A percentile compares a stretch with the other conserved stretches of the same genome.
These are phyloP conservation scores for Fusarium euwallaceae DNA, from an alignment of 2,329 filamentous ascomycete species.

Conservation along the genomic window DNA sequence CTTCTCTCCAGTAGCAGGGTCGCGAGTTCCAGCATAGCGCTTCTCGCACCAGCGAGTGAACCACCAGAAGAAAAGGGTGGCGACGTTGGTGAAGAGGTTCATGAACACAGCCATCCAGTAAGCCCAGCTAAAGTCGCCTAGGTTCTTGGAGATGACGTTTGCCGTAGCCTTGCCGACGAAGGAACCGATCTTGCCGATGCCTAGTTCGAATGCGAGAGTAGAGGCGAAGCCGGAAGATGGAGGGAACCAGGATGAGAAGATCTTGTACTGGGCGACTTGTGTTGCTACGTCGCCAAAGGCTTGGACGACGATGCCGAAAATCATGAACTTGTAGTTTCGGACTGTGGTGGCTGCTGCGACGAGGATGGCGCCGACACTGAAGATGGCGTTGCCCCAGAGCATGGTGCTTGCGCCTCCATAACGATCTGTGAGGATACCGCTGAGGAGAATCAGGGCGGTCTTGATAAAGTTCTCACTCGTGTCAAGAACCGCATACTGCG, in stretches of 20 bases:
- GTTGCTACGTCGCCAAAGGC: constrained; percentile 74
- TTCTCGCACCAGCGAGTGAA: constrained; percentile 66
- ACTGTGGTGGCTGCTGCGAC: constrained; percentile 69
- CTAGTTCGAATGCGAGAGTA: constrained; percentile 71
- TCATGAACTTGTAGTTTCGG: constrained; percentile 71
- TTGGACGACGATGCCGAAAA: constrained; percentile 67
- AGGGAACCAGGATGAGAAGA: constrained; percentile 75
- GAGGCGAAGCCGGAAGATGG: constrained; percentile 73
- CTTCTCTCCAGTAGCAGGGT: constrained; percentile 69
- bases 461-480: constrained; percentile 74
- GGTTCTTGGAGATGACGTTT: constrained; percentile 69
- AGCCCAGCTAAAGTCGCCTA: constrained; percentile 72
- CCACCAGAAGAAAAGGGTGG: constrained; percentile 66
- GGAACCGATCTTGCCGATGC: constrained; percentile 70
- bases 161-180: constrained; percentile 72
- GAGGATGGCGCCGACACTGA: constrained; percentile 68
- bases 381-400: constrained; percentile 72
- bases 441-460: constrained; percentile 66
- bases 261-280: constrained; percentile 74
- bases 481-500: constrained; percentile 69
- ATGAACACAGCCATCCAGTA: constrained; percentile 74
- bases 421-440: constrained; percentile 69
- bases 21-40: constrained; percentile 60
- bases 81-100: constrained; percentile 72
- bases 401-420: constrained; percentile 71